Evolutionary conservation across 768 basidiomycete genomes (phyloP), one percentile per base, ranked within the genome.

Genomic region (Phanerochaete carnosa): DNA sequence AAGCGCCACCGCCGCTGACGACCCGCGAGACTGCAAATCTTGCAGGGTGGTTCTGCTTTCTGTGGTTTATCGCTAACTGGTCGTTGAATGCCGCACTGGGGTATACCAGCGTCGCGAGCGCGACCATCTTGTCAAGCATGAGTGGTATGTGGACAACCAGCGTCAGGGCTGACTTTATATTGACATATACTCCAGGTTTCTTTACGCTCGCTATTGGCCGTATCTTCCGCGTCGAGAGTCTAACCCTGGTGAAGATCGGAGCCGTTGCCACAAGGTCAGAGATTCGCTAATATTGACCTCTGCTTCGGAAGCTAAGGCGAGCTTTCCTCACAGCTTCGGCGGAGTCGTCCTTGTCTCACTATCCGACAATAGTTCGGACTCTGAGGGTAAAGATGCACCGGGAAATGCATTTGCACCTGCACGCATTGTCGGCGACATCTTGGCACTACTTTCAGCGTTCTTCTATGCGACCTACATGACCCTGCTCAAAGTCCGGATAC

Each of bases 61-160:
- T 96, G 35, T 99, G 95, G 94, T 97, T 99, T 68, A 77, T 87
- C 37, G 96, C 96, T 13, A 98, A 98, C 69, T 98, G 95, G 93
- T 73, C 86, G 12, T 76, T 96, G 30, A 97, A 95, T 70, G 88
- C 87, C 0, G 80, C 90, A 22, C 79, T 98, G 47, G 87, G 84
- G 30, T 90, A 88, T 70, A 98, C 96, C 1, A 94, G 88, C 67
- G 95, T 98, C n/a, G 92, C 93, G 1, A 96, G 94, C 71, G 86
- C 92, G 22, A 97, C 95, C 3, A 88, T 98, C 37, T 74, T 97
- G 55, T 89, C 92, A 1, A 87, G 89, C 68, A 95, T 87, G 79
- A 95, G 93, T 64, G 94, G 95, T 94, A 65, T 35, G 47, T 50
- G 16, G 93, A 65, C 37, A 43, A 46, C 16, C 53, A 25, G 33